Conservation (phyloP, 805 yeast genomes). For the Lipomyces sp. region DNA sequence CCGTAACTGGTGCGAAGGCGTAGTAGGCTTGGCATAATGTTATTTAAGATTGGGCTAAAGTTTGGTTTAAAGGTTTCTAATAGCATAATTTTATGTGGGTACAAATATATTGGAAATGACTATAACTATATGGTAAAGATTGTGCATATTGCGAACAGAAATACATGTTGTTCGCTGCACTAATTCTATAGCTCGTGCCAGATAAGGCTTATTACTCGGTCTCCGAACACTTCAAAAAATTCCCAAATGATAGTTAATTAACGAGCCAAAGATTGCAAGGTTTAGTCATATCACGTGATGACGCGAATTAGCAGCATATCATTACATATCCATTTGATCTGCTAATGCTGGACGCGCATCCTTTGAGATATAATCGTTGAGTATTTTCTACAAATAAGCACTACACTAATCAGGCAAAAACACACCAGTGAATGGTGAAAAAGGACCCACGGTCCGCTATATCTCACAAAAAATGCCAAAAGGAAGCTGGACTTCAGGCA, state of each 20-base stretch:
- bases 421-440: background rate
- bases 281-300: background rate
- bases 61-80: background rate
- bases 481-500: background rate
- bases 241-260: too few relatives aligned
- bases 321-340: background rate
- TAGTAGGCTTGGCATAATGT: background rate
- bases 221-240: too few relatives aligned
- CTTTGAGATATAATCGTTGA: background rate
- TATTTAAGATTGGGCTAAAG: background rate
- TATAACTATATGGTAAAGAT: background rate
- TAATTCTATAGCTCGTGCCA: too few relatives aligned
- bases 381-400: background rate
- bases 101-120: too few relatives aligned
- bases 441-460: background rate
- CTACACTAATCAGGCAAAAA: background rate
- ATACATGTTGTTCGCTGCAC: too few relatives aligned
- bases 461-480: background rate
- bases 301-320: background rate
- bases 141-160: background rate
- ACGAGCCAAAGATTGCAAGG: too few relatives aligned
- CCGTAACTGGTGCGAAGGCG: slow-evolving; percentile 8
- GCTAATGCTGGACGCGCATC: background rate
- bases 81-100: background rate
- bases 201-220: too few relatives aligned